Evolutionary conservation across 1,284 basidiomycete genomes (phyloP).

Genomic region (Ganoderma resinaceum): DNA sequence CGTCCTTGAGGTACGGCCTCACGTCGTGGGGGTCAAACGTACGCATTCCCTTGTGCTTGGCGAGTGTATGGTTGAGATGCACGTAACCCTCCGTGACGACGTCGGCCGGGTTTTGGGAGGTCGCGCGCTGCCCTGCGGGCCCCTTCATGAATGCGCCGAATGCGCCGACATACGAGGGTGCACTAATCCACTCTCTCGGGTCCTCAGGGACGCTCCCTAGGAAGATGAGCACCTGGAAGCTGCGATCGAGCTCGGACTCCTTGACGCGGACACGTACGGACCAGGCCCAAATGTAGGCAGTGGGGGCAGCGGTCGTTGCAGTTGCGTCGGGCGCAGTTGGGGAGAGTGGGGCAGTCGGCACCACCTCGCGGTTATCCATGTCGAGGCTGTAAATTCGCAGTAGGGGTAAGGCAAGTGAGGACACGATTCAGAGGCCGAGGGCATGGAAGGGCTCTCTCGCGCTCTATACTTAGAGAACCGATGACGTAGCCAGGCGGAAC

Average conservation of each 20-base stretch:
- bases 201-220: conserved; percentile 47
- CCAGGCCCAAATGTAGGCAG: conserved; percentile 42
- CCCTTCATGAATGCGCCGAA: conserved; percentile 48
- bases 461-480: too few relatives aligned
- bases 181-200: conserved; percentile 41
- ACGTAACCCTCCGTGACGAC: conserved; percentile 60
- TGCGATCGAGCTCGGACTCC: conserved; percentile 47
- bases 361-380: too few relatives aligned
- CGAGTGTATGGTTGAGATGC: conserved; percentile 47
- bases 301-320: neutral
- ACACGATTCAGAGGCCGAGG: too few relatives aligned
- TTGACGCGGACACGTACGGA: conserved; percentile 47
- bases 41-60: conserved; percentile 34
- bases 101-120: conserved; percentile 28
- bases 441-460: too few relatives aligned
- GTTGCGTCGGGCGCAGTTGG: neutral
- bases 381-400: too few relatives aligned
- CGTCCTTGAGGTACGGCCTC: conserved; percentile 45
- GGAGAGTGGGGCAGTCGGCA: neutral
- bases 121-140: conserved; percentile 19
- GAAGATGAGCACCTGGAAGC: conserved; percentile 51
- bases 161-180: conserved; percentile 44
- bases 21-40: conserved; percentile 46
- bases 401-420: too few relatives aligned
- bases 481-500: too few relatives aligned